These are phyloP conservation scores for Russula foetens DNA, from an alignment of 768 basidiomycete genomes.

Conservation along the genomic window DNA sequence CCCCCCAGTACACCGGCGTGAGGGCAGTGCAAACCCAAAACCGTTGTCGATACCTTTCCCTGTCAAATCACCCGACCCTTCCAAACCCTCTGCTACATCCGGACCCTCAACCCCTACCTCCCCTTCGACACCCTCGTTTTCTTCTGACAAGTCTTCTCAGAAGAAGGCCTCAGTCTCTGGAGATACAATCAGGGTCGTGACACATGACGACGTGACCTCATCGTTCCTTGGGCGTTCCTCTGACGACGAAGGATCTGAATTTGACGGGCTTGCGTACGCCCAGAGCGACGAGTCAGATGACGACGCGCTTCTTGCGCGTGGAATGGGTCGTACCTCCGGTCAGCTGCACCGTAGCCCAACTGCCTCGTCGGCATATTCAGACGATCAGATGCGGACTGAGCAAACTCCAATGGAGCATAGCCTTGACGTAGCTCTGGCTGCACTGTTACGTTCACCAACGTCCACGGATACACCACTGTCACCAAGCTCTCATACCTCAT, in stretches of 20 bases:
- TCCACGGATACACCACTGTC: constrained; percentile 29
- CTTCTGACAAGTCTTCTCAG: constrained; percentile 48
- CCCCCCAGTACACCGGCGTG: neutral
- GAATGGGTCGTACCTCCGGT: constrained; percentile 20
- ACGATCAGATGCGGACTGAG: constrained; percentile 9
- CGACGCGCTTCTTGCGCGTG: constrained; percentile 18
- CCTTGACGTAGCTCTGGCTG: constrained; percentile 44
- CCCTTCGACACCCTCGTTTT: constrained; percentile 27
- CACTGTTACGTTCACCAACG: constrained; percentile 28
- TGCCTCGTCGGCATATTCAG: constrained; percentile 23
- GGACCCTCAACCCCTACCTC: constrained; percentile 22
- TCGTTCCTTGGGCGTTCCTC: neutral
- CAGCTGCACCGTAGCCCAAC: constrained; percentile 24
- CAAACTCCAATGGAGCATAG: neutral
- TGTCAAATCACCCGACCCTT: constrained; percentile 14
- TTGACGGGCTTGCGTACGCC: constrained; percentile 33
- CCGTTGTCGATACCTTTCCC: constrained; percentile 22
- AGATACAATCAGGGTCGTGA: constrained; percentile 10
- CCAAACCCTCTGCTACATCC: constrained; percentile 22
- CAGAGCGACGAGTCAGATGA: constrained; percentile 24
- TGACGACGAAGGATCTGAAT: constrained; percentile 22
- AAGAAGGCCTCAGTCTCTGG: constrained; percentile 15
- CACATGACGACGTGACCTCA: constrained; percentile 1
- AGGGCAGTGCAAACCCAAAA: neutral
- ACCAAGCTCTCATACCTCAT: constrained; percentile 27